Evolutionary conservation across 2,329 filamentous ascomycete species (phyloP), one percentile per base, ranked within the genome.

Genomic region (Aspergillus glaucus): DNA sequence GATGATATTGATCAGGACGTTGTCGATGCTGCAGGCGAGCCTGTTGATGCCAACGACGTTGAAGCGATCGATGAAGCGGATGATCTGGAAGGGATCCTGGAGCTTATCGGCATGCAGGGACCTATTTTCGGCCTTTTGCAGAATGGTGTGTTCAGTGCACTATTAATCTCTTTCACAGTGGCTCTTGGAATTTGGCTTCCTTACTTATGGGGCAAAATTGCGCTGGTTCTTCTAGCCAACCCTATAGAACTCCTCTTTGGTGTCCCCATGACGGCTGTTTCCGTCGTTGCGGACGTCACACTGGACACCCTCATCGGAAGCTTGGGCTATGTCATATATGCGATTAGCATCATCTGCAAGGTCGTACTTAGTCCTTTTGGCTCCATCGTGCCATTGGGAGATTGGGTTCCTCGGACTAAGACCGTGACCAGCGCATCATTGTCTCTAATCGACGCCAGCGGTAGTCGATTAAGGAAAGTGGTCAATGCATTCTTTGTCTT

Each of bases 21-120:
- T n/a, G 55, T 36, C n/a, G 45, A 40, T 1, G 49, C 45, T 1
- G 50, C 54, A 9, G 79, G 80, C 1, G 74, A 81, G 19, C 81
- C 82, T 46, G 85, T 92, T 32, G 88, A 95, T 59, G 62, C 73
- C 10, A 81, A 83, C 42, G 81, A 84, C 52, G 73, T 66, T 43
- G 75, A 79, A 55, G 74, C 70, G n/a, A 66, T 73, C 14, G 75
- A 78, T 40, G 87, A 96, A 57, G 87, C 87, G 8, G 93, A 98
- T 69, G 93, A 98, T 62, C 82, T 98, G 14, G 93, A 98, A 65
- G 93, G 93, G 0, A 88, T 98, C 46, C 84, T 98, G 75, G 93
- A 98, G 66, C 80, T 98, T 14, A 86, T 98, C 50, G 93, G 93
- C 34, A 94, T 98, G 87, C 88, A 94, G 62, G 93, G 93, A 0